phyloP scores from a whole-genome alignment of 2,329 filamentous ascomycete species.

The Alternaria sp. region DNA sequence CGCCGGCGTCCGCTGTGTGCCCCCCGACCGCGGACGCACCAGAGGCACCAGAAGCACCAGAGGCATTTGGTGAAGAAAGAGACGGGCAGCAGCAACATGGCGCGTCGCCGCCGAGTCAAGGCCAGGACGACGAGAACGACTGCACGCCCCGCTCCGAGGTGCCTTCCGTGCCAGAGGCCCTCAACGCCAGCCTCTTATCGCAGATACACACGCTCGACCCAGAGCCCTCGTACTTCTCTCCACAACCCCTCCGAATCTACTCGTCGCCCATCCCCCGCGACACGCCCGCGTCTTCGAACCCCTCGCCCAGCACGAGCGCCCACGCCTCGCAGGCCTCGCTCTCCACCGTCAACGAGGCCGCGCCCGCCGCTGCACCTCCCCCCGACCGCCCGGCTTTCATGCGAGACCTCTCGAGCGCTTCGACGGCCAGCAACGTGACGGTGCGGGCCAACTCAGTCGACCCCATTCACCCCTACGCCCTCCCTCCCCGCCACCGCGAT shows the following conservation, averaged over 20 bases:
- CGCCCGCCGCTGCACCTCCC: slow-evolving; percentile 21
- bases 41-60: background rate
- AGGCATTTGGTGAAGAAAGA: background rate
- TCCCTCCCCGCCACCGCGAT: slow-evolving; percentile 32
- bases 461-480: slow-evolving; percentile 24
- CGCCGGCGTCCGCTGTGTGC: slow-evolving; percentile 37
- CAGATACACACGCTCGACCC: slow-evolving; percentile 30
- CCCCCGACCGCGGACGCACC: slow-evolving; percentile 25
- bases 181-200: slow-evolving; percentile 27
- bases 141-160: slow-evolving; percentile 51
- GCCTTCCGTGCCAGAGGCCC: slow-evolving; percentile 39
- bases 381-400: slow-evolving; percentile 48
- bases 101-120: slow-evolving; percentile 15
- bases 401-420: slow-evolving; percentile 51
- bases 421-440: slow-evolving; percentile 51
- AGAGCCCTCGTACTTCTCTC: slow-evolving; percentile 49
- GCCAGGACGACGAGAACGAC: slow-evolving; percentile 39
- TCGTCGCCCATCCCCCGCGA: slow-evolving; percentile 39
- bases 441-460: slow-evolving; percentile 46
- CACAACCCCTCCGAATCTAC: slow-evolving; percentile 47
- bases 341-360: slow-evolving; percentile 12
- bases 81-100: slow-evolving; percentile 1
- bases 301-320: slow-evolving; percentile 41
- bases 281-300: slow-evolving; percentile 35
- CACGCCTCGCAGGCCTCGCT: slow-evolving; percentile 37